These are phyloP conservation scores for Eucalyptus camaldulensis DNA, from an alignment of 345 rosid species.

Conservation along the genomic window DNA sequence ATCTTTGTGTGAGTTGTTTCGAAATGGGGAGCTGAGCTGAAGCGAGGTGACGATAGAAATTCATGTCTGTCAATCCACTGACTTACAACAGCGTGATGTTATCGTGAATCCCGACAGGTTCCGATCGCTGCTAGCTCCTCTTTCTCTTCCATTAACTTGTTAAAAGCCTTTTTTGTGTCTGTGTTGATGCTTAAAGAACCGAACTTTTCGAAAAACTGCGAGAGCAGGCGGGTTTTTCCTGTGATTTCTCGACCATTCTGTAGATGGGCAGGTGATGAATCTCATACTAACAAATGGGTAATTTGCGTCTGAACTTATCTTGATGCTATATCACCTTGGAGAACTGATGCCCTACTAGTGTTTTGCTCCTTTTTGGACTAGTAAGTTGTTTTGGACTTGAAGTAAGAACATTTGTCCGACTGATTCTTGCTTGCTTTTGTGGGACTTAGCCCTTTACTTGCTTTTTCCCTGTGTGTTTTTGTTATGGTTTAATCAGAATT, in stretches of 20 bases:
- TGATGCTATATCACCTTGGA: conserved; percentile 14
- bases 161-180: background rate
- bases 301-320: conserved; percentile 23
- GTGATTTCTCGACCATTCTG: background rate
- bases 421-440: background rate
- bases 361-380: background rate
- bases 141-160: background rate
- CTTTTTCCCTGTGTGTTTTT: background rate
- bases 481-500: background rate
- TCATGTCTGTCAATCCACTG: conserved; percentile 10
- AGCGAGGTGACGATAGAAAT: conserved; percentile 9
- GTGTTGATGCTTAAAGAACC: background rate
- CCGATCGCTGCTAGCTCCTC: background rate
- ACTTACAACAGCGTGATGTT: background rate
- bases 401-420: background rate
- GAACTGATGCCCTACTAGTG: conserved; percentile 10
- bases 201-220: background rate
- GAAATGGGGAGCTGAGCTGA: background rate
- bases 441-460: background rate
- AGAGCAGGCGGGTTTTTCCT: background rate
- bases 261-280: conserved; percentile 17
- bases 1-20: background rate
- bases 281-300: conserved; percentile 9
- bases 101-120: conserved; percentile 7
- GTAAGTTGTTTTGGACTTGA: background rate